These are phyloP conservation scores for Argentina anserina DNA, from an alignment of 306 rosid species.

Conservation along the genomic window DNA sequence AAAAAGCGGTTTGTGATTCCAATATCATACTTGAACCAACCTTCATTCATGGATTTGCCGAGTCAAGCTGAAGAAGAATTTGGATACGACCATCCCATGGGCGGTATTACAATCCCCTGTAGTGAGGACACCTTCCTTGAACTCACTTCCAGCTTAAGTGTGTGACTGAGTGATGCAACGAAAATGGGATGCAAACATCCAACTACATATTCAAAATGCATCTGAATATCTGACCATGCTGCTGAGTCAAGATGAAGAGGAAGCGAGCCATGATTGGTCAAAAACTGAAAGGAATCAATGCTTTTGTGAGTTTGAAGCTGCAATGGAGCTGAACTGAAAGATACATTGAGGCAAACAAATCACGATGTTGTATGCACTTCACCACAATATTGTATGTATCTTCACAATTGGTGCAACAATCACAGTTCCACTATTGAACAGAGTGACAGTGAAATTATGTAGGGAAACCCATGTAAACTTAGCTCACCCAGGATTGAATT, in stretches of 20 bases:
- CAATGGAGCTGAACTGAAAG: not conserved
- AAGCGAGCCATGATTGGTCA: not conserved
- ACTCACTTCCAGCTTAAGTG: not conserved
- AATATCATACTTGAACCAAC: not conserved
- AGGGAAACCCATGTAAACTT: not conserved
- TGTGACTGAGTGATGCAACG: not conserved
- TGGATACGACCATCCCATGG: not conserved
- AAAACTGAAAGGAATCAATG: not conserved
- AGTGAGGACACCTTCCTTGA: not conserved
- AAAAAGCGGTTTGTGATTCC: not conserved
- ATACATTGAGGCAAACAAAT: not conserved
- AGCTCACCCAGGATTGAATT: not conserved
- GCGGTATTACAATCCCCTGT: not conserved
- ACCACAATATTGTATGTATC: too few species aligned
- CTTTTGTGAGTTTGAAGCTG: not conserved
- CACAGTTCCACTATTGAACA: not conserved
- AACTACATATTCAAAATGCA: not conserved
- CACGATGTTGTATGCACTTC: too few species aligned
- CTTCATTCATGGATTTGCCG: not conserved
- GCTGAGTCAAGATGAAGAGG: not conserved
- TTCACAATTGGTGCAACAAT: too few species aligned
- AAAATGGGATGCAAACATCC: not conserved
- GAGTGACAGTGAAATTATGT: not conserved
- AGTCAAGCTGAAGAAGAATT: not conserved
- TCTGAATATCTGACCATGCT: not conserved